A percentile compares a stretch with the other conserved stretches of the same genome.
Conservation (phyloP, 805 yeast species). For the Suhomyces kilbournensis region DNA sequence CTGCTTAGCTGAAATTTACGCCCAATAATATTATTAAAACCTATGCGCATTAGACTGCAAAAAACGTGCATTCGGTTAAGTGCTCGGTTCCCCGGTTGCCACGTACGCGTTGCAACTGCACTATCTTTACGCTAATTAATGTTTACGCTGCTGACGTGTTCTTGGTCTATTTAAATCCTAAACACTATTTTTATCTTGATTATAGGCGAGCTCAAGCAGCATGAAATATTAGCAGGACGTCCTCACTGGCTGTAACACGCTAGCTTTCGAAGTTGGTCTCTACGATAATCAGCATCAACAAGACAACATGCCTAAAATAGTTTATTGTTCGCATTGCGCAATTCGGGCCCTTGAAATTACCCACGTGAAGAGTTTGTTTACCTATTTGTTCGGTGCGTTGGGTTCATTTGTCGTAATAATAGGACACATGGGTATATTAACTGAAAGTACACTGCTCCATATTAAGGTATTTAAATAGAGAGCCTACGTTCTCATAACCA, state of each 20-base stretch:
- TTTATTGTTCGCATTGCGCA: neutral
- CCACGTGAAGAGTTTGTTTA: neutral
- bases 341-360: neutral
- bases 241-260: neutral
- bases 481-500: neutral
- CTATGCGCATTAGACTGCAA: neutral
- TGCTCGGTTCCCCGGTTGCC: neutral
- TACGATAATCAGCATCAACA: too few relatives aligned
- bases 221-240: neutral
- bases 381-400: neutral
- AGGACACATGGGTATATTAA: neutral
- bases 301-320: neutral
- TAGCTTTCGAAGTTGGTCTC: neutral
- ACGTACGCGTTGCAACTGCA: neutral
- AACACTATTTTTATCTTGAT: neutral
- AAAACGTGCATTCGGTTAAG: neutral
- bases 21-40: neutral
- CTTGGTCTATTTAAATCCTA: neutral
- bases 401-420: neutral
- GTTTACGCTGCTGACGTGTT: neutral
- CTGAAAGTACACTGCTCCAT: neutral
- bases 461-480: neutral
- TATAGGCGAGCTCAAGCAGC: neutral
- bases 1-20: neutral
- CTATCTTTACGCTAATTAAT: neutral